These are phyloP conservation scores for Myxozyma kluyveri DNA, from an alignment of 805 yeast genomes.

Conservation along the genomic window DNA sequence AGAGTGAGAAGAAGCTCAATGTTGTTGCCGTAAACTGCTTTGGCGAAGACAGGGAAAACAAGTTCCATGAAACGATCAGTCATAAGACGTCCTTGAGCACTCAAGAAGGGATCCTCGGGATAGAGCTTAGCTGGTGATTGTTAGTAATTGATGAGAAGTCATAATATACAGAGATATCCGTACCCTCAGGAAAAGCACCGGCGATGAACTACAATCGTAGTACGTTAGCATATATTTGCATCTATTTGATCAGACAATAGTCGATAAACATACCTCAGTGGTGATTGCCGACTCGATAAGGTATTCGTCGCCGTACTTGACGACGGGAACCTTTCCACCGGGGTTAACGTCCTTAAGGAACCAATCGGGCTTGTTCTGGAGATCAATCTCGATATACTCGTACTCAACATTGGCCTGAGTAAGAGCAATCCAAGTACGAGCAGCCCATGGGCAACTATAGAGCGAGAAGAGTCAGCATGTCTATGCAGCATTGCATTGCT, in stretches of 20 bases:
- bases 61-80: constrained; percentile 30
- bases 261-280: constrained; percentile 22
- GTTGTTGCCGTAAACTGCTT: constrained; percentile 11
- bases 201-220: constrained; percentile 30
- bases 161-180: background rate
- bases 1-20: constrained; percentile 5
- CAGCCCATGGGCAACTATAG: constrained; percentile 35
- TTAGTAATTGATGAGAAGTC: background rate
- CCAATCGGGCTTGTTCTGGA: constrained; percentile 36
- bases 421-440: constrained; percentile 36
- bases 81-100: constrained; percentile 30
- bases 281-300: constrained; percentile 33
- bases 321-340: constrained; percentile 36
- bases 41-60: constrained; percentile 21
- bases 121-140: constrained; percentile 45
- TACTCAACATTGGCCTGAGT: constrained; percentile 33
- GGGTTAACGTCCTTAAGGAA: constrained; percentile 34
- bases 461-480: background rate
- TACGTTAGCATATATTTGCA: background rate
- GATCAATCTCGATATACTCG: constrained; percentile 34
- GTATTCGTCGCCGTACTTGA: constrained; percentile 31
- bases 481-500: too few relatives aligned
- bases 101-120: constrained; percentile 86
- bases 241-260: background rate
- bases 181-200: constrained; percentile 33